Evolutionary conservation across 805 yeast species (phyloP).

Genomic region (Yamadazyma olivae): DNA sequence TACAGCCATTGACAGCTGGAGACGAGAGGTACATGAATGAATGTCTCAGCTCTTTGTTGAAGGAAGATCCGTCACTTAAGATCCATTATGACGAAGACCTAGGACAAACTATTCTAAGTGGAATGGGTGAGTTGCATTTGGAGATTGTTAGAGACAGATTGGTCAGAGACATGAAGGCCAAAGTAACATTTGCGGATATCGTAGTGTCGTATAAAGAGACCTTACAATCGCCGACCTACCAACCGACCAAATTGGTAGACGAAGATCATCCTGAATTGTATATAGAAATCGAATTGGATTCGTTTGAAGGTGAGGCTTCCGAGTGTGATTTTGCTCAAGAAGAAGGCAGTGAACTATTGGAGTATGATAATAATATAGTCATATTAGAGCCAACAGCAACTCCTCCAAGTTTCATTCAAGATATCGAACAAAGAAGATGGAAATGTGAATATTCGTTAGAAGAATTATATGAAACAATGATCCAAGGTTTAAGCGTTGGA

Average conservation of each 20-base stretch:
- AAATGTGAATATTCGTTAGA: constrained; percentile 45
- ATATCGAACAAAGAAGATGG: constrained; percentile 44
- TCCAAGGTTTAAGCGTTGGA: constrained; percentile 59
- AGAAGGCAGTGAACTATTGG: constrained; percentile 36
- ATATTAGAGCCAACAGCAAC: constrained; percentile 33
- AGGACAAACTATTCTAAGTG: constrained; percentile 85
- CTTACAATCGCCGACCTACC: constrained; percentile 18
- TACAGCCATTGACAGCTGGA: constrained; percentile 81
- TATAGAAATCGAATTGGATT: constrained; percentile 27
- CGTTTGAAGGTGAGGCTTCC: constrained; percentile 35
- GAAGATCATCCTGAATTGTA: constrained; percentile 18
- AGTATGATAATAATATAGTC: constrained; percentile 47
- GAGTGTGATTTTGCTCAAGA: constrained; percentile 34
- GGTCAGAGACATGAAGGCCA: constrained; percentile 77
- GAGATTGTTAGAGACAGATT: constrained; percentile 83
- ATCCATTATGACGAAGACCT: constrained; percentile 75
- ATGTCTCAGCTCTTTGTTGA: constrained; percentile 60
- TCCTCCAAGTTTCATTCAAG: constrained; percentile 20
- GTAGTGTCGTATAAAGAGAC: constrained; percentile 90
- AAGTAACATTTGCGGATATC: constrained; percentile 75
- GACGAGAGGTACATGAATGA: constrained; percentile 73
- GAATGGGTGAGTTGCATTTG: constrained; percentile 96
- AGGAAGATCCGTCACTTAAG: constrained; percentile 88
- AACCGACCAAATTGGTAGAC: constrained; percentile 15
- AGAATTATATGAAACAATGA: constrained; percentile 49